Evolutionary conservation across 768 basidiomycete genomes (phyloP).

Genomic region (Boletus barrowsii): DNA sequence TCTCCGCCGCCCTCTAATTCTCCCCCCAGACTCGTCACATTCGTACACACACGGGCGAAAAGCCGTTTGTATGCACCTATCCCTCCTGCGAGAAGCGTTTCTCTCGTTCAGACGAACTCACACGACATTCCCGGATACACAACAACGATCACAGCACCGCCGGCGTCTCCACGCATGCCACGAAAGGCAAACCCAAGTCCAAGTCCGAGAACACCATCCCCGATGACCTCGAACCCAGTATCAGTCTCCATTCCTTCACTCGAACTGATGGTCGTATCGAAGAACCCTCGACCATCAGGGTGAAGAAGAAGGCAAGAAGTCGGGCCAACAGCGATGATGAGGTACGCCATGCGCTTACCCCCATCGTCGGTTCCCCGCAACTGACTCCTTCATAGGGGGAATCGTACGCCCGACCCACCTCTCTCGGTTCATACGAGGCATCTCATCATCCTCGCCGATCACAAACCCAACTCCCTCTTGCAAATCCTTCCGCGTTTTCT

Average conservation of each 20-base stretch:
- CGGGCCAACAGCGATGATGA: constrained; percentile 81
- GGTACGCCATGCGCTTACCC: constrained; percentile 43
- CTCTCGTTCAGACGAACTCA: constrained; percentile 97
- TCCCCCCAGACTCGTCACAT: constrained; percentile 88
- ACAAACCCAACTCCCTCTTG: constrained; percentile 24
- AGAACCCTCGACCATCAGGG: constrained; percentile 34
- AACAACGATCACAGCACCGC: constrained; percentile 49
- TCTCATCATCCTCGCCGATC: constrained; percentile 29
- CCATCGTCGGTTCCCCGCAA: constrained; percentile 25
- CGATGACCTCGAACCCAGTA: constrained; percentile 26
- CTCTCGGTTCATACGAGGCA: constrained; percentile 43
- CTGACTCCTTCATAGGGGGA: constrained; percentile 39
- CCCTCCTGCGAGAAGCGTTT: constrained; percentile 98
- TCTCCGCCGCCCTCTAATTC: constrained; percentile 7
- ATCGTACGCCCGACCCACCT: constrained; percentile 58
- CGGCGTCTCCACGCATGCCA: constrained; percentile 17
- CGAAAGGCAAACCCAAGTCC: constrained; percentile 29
- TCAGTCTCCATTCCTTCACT: constrained; percentile 26
- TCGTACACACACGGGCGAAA: constrained; percentile 97
- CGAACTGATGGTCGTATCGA: constrained; percentile 18
- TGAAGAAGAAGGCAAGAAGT: constrained; percentile 78
- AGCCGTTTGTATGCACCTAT: constrained; percentile 90
- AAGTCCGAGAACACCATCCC: constrained; percentile 23
- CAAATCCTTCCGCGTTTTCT: constrained; percentile 53
- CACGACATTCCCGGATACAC: constrained; percentile 93